A percentile compares a stretch with the other conserved stretches of the same genome.
Evolutionary conservation across 495 filamentous ascomycete species (phyloP).

Genomic region (Penicillium silybi): DNA sequence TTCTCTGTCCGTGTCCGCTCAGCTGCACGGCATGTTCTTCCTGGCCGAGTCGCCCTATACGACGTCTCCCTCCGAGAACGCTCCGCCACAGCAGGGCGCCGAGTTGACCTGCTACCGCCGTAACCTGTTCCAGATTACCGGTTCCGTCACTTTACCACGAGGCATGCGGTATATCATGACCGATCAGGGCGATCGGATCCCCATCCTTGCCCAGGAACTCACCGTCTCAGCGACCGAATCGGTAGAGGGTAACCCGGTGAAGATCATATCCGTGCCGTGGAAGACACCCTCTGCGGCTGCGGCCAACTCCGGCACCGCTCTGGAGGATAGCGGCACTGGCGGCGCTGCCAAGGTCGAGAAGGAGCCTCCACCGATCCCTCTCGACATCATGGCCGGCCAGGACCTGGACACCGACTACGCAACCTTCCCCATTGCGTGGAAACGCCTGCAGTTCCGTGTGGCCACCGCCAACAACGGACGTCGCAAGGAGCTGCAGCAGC

Average conservation of each 20-base stretch:
- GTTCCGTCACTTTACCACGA: constrained; percentile 72
- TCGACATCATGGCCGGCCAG: constrained; percentile 72
- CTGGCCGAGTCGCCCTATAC: constrained; percentile 79
- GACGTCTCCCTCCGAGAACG: constrained; percentile 57
- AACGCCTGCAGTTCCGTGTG: constrained; percentile 85
- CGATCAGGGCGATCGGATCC: constrained; percentile 71
- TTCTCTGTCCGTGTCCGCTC: constrained; percentile 66
- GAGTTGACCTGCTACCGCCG: constrained; percentile 91
- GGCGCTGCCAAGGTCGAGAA: constrained; percentile 59
- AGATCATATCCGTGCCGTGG: constrained; percentile 92
- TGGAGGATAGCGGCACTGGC: constrained; percentile 41
- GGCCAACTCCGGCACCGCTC: constrained; percentile 54
- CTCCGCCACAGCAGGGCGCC: constrained; percentile 56
- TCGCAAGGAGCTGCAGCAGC: constrained; percentile 75
- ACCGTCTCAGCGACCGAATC: constrained; percentile 85
- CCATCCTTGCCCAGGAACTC: constrained; percentile 69
- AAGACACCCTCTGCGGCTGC: constrained; percentile 63
- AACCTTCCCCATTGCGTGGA: constrained; percentile 85
- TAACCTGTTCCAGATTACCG: constrained; percentile 86
- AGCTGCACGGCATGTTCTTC: constrained; percentile 94
- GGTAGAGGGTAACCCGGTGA: constrained; percentile 80
- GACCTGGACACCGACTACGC: constrained; percentile 74
- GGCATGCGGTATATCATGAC: constrained; percentile 69
- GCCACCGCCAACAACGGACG: constrained; percentile 83
- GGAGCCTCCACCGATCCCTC: constrained; percentile 61